A percentile compares a stretch with the other conserved stretches of the same genome.
Evolutionary conservation across 2,329 filamentous ascomycete species (phyloP).

Genomic region (Trichophyton equinum): DNA sequence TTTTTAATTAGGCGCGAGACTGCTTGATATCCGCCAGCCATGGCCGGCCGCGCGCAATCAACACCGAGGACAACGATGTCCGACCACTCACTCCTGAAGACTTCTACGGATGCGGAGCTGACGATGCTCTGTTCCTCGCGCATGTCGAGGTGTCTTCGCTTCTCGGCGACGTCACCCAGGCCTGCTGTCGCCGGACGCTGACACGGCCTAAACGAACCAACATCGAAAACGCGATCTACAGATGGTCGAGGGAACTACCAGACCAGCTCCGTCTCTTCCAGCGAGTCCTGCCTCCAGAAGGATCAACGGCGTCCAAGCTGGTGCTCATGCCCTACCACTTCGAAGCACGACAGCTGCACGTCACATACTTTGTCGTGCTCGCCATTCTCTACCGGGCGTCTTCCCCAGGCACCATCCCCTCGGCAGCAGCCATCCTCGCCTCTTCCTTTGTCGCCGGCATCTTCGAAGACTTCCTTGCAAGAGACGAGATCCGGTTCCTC

Average conservation of each 20-base stretch:
- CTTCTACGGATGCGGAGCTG: constrained; percentile 20
- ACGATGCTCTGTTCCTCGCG: constrained; percentile 27
- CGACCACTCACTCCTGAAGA: constrained; percentile 25
- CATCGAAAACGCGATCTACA: constrained; percentile 20
- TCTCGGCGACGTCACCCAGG: constrained; percentile 21
- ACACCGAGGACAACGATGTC: constrained; percentile 29
- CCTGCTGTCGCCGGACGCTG: constrained; percentile 18
- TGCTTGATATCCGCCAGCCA: constrained; percentile 33
- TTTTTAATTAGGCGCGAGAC: constrained; percentile 22
- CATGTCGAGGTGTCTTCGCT: constrained; percentile 32
- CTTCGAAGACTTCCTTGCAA: constrained; percentile 34
- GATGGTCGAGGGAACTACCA: constrained; percentile 29
- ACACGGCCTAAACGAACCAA: constrained; percentile 17
- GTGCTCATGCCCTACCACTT: constrained; percentile 22
- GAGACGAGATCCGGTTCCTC: constrained; percentile 33
- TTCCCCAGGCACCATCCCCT: constrained; percentile 21
- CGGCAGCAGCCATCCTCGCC: constrained; percentile 28
- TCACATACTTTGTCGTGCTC: constrained; percentile 30
- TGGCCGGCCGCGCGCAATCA: constrained; percentile 30
- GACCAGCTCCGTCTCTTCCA: constrained; percentile 19
- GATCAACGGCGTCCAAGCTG: constrained; percentile 8
- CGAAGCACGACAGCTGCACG: constrained; percentile 29
- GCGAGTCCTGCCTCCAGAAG: constrained; percentile 8
- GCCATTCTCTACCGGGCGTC: constrained; percentile 29
- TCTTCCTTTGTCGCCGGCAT: constrained; percentile 34